Evolutionary conservation across 495 filamentous ascomycete species (phyloP).

Genomic region (Talaromyces stipitatus): DNA sequence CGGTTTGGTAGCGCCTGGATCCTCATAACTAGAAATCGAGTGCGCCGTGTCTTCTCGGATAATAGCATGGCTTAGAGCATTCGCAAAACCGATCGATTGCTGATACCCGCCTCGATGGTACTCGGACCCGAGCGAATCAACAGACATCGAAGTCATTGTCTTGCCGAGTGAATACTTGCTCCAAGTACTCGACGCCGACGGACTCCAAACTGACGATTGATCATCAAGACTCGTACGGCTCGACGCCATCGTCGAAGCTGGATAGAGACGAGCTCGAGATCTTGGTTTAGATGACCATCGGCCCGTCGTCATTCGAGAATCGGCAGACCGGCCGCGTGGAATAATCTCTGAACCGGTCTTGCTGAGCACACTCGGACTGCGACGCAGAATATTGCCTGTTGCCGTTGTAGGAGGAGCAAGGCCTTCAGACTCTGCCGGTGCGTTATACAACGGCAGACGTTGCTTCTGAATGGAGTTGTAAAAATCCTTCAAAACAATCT

Average conservation of each 20-base stretch:
- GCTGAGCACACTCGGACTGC: slow-evolving; percentile 83
- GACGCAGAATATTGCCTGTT: slow-evolving; percentile 54
- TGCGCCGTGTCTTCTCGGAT: slow-evolving; percentile 78
- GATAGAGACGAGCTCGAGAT: slow-evolving; percentile 72
- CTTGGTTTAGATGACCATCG: slow-evolving; percentile 82
- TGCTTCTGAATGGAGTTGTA: slow-evolving; percentile 84
- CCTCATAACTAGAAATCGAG: slow-evolving; percentile 41
- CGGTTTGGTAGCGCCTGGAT: slow-evolving; percentile 50
- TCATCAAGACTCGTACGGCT: slow-evolving; percentile 93
- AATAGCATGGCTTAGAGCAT: slow-evolving; percentile 92
- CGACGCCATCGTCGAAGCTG: slow-evolving; percentile 73
- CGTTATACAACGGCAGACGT: slow-evolving; percentile 73
- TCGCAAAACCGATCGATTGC: slow-evolving; percentile 95
- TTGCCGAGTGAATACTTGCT: slow-evolving; percentile 89
- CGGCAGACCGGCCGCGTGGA: slow-evolving; percentile 64
- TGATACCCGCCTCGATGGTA: slow-evolving; percentile 69
- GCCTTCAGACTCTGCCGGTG: slow-evolving; percentile 38
- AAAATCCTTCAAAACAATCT: slow-evolving; percentile 83
- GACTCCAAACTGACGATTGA: slow-evolving; percentile 83
- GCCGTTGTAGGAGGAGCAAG: slow-evolving; percentile 22
- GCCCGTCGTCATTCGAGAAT: slow-evolving; percentile 55
- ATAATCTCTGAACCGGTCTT: slow-evolving; percentile 74
- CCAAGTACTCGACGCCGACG: slow-evolving; percentile 83
- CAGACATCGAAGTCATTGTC: slow-evolving; percentile 82
- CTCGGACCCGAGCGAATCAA: slow-evolving; percentile 77